Conservation (phyloP, 2,329 filamentous ascomycete genomes). For the Botrytis byssoidea region DNA sequence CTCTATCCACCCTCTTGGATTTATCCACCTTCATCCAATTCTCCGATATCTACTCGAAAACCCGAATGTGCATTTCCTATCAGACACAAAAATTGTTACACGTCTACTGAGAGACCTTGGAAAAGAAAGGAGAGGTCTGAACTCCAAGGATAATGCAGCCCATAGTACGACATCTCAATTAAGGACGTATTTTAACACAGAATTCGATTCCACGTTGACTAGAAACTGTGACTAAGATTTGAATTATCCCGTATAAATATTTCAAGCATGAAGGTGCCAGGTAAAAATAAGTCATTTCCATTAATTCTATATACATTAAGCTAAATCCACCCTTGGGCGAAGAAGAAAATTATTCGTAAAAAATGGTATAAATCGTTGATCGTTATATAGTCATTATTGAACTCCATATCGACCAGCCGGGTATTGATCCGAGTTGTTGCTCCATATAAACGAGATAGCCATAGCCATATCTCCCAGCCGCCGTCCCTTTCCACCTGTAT, state of each 20-base stretch:
- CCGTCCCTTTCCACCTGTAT: not conserved
- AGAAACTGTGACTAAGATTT: not conserved
- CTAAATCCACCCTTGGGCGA: not conserved
- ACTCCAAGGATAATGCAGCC: not conserved
- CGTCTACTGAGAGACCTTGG: fast-evolving
- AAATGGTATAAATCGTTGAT: conserved; percentile 3
- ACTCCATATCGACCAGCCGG: conserved; percentile 4
- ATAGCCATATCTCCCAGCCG: not conserved
- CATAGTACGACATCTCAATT: not conserved
- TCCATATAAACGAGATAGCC: not conserved
- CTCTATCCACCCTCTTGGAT: fast-evolving
- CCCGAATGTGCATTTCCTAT: not conserved
- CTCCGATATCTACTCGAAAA: too few species aligned
- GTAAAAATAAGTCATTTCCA: not conserved
- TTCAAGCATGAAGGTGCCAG: not conserved
- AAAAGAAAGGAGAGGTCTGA: not conserved
- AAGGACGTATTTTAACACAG: not conserved
- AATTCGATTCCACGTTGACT: too few species aligned
- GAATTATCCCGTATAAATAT: not conserved
- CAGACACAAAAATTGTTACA: not conserved
- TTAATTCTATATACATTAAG: conserved; percentile 1
- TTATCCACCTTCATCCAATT: not conserved
- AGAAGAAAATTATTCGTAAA: conserved; percentile 1
- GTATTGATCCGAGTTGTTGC: conserved; percentile 13
- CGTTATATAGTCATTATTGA: conserved; percentile 1